These are phyloP conservation scores for Kalmusia sp. DNA, from an alignment of 2,329 filamentous ascomycete genomes.

Conservation along the genomic window DNA sequence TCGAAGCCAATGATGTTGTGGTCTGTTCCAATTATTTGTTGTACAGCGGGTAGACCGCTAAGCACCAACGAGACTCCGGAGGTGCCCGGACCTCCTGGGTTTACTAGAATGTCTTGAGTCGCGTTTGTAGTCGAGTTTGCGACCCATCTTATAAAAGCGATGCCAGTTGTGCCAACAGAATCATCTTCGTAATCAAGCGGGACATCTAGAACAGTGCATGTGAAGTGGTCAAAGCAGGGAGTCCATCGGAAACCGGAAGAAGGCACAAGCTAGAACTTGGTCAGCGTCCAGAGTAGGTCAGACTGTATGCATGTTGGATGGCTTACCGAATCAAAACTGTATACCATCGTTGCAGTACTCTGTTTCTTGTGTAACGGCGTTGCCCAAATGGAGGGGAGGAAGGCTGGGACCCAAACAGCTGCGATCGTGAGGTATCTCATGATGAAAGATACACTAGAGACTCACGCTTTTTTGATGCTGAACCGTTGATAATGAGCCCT, in stretches of 20 bases:
- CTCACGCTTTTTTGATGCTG: too few species aligned
- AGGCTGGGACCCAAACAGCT: neutral
- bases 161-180: slow-evolving; percentile 38
- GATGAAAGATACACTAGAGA: too few species aligned
- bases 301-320: neutral
- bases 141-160: slow-evolving; percentile 55
- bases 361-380: neutral
- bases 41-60: neutral
- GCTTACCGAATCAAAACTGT: neutral
- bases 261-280: slow-evolving; percentile 1
- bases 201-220: slow-evolving; percentile 57
- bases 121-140: slow-evolving; percentile 45
- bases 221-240: slow-evolving; percentile 52
- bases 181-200: slow-evolving; percentile 49
- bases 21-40: slow-evolving; percentile 25
- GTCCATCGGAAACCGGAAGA: slow-evolving; percentile 14
- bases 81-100: slow-evolving; percentile 56
- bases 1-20: slow-evolving; percentile 53
- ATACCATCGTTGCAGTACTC: neutral
- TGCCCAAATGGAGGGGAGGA: too few species aligned
- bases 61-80: slow-evolving; percentile 49
- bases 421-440: neutral
- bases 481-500: too few species aligned
- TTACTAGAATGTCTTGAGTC: slow-evolving; percentile 57
- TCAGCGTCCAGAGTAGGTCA: neutral